These are phyloP conservation scores for Colletotrichum sp. DNA, from an alignment of 2,329 filamentous ascomycete genomes.

Conservation along the genomic window DNA sequence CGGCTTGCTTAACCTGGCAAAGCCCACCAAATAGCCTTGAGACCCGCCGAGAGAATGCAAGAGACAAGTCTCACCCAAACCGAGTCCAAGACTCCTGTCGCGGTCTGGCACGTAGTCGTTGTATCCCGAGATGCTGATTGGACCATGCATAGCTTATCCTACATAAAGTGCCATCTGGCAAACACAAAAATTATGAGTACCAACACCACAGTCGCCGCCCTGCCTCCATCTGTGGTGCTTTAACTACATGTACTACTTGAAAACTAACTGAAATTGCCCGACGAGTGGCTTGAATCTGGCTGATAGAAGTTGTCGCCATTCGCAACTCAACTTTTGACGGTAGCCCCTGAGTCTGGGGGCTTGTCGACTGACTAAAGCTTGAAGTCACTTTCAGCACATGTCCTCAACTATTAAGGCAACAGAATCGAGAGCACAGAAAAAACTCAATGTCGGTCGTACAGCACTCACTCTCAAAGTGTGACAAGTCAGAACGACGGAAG, in stretches of 20 bases:
- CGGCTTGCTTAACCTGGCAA: neutral
- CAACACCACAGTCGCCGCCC: neutral
- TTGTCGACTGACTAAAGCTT: neutral
- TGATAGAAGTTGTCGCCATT: fast-evolving
- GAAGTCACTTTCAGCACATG: neutral
- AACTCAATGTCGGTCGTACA: neutral
- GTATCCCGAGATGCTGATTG: neutral
- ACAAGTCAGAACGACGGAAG: neutral
- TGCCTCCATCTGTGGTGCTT: neutral
- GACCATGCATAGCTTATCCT: neutral
- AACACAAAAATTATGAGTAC: neutral
- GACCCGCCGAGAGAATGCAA: fast-evolving
- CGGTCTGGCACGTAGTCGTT: neutral
- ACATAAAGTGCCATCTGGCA: neutral
- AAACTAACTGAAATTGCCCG: fast-evolving
- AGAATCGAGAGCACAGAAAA: fast-evolving
- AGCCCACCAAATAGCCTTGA: neutral
- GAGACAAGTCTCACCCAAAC: neutral
- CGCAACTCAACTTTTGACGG: fast-evolving
- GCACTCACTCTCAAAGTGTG: neutral
- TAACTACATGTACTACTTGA: neutral
- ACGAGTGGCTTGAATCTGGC: neutral
- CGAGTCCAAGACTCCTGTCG: neutral
- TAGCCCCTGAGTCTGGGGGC: neutral
- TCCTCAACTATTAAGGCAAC: fast-evolving